Evolutionary conservation across 352 stramenopile species (phyloP).

Genomic region (Globisporangium nagaii): DNA sequence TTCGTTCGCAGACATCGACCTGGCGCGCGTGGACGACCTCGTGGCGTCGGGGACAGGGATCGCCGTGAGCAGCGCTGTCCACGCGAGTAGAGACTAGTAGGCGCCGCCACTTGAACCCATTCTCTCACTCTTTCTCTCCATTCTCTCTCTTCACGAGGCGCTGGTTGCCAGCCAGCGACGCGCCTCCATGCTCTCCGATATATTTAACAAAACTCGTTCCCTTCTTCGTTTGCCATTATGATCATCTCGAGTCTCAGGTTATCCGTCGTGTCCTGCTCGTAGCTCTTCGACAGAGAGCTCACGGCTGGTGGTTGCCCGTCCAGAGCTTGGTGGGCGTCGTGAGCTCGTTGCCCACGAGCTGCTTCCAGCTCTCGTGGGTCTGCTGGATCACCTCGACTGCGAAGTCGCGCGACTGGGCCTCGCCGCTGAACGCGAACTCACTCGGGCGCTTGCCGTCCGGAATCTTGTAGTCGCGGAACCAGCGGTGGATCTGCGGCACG

Average conservation of each 20-base stretch:
- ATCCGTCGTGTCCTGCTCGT: not conserved
- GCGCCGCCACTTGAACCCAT: not conserved
- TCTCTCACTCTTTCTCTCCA: not conserved
- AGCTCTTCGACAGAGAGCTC: not conserved
- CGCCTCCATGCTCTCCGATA: not conserved
- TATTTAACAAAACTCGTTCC: constrained; percentile 12
- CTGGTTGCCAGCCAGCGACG: not conserved
- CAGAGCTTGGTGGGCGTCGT: constrained; percentile 51
- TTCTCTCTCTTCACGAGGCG: not conserved
- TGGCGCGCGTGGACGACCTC: not conserved
- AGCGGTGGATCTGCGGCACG: constrained; percentile 81
- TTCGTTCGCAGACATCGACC: constrained; percentile 14
- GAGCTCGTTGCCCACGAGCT: constrained; percentile 57
- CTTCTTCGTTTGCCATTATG: not conserved
- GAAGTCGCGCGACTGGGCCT: constrained; percentile 82
- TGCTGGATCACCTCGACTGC: constrained; percentile 89
- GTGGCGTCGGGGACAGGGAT: not conserved
- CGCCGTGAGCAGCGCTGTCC: not conserved
- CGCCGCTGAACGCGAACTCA: constrained; percentile 97
- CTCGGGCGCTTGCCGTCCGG: constrained; percentile 99
- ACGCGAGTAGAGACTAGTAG: constrained; percentile 1
- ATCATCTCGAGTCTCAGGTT: not conserved
- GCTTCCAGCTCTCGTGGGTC: constrained; percentile 86
- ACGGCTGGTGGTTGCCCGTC: constrained; percentile 35
- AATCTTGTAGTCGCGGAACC: constrained; percentile 99